Evolutionary conservation across 2,329 filamentous ascomycete species (phyloP).

Genomic region (Diplodia seriata): DNA sequence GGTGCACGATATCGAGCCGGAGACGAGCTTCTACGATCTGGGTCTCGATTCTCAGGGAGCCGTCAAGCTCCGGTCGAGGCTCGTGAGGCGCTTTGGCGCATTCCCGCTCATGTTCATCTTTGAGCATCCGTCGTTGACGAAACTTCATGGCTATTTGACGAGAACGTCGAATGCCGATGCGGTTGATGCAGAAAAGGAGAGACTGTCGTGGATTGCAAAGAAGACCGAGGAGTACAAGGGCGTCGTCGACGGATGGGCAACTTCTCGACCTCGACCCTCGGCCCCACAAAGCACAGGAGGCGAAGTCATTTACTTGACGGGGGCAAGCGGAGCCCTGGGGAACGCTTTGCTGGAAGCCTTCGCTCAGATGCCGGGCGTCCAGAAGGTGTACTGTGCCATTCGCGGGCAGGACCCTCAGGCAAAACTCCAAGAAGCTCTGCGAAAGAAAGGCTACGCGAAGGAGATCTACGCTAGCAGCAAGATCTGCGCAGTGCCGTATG

Average conservation of each 20-base stretch:
- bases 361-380: conserved; percentile 1
- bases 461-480: conserved; percentile 36
- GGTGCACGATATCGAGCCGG: background rate
- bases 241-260: background rate
- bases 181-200: background rate
- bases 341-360: conserved; percentile 33
- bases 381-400: conserved; percentile 31
- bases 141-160: conserved; percentile 33
- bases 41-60: conserved; percentile 35
- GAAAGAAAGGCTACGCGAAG: conserved; percentile 26
- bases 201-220: background rate
- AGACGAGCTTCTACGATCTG: conserved; percentile 31
- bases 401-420: conserved; percentile 34
- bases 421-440: conserved; percentile 38
- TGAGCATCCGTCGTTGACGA: conserved; percentile 40
- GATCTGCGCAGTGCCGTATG: background rate
- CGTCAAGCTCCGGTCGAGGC: conserved; percentile 37
- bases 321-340: conserved; percentile 31
- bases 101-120: conserved; percentile 42
- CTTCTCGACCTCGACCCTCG: background rate
- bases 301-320: conserved; percentile 32
- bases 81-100: conserved; percentile 37
- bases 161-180: background rate
- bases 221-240: background rate
- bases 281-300: background rate